Evolutionary conservation across 768 basidiomycete species (phyloP).

Genomic region (Trametes gibbosa): DNA sequence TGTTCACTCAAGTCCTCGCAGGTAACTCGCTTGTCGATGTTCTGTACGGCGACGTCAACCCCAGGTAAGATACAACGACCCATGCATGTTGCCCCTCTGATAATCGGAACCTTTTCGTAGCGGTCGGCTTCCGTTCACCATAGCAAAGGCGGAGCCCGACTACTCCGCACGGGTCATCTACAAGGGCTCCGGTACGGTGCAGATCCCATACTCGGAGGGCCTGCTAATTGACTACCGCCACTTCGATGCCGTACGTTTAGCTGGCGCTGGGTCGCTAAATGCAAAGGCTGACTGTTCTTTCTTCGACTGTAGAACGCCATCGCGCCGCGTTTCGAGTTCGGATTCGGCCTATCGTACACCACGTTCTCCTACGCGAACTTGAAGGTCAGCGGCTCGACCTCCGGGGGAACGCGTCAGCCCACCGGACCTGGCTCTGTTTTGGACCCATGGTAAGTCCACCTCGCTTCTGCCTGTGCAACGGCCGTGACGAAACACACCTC

Average conservation of each 20-base stretch:
- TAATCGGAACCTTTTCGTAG: slow-evolving; percentile 14
- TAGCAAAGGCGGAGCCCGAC: slow-evolving; percentile 45
- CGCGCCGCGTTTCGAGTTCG: slow-evolving; percentile 60
- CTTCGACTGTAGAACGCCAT: slow-evolving; percentile 33
- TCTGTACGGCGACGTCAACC: slow-evolving; percentile 47
- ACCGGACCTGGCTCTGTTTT: slow-evolving; percentile 49
- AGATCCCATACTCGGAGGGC: slow-evolving; percentile 58
- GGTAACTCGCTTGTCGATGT: slow-evolving; percentile 43
- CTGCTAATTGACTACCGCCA: slow-evolving; percentile 57
- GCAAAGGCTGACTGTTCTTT: no score
- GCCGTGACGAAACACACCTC: neutral
- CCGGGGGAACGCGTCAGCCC: slow-evolving; percentile 40
- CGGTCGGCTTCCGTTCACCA: slow-evolving; percentile 49
- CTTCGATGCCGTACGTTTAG: slow-evolving; percentile 41
- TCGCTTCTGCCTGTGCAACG: neutral
- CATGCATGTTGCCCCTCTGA: neutral
- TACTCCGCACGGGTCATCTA: slow-evolving; percentile 52
- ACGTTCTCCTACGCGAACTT: slow-evolving; percentile 62
- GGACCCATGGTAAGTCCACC: slow-evolving; percentile 43
- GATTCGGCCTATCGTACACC: slow-evolving; percentile 74
- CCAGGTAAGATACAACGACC: slow-evolving; percentile 35
- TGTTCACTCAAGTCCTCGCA: neutral
- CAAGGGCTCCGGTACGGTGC: slow-evolving; percentile 30
- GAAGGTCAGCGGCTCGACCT: slow-evolving; percentile 26
- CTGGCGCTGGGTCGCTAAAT: neutral